Base-by-base conservation (phyloP, 2,329 filamentous ascomycete genomes). In the Colletotrichum abscissum region DNA sequence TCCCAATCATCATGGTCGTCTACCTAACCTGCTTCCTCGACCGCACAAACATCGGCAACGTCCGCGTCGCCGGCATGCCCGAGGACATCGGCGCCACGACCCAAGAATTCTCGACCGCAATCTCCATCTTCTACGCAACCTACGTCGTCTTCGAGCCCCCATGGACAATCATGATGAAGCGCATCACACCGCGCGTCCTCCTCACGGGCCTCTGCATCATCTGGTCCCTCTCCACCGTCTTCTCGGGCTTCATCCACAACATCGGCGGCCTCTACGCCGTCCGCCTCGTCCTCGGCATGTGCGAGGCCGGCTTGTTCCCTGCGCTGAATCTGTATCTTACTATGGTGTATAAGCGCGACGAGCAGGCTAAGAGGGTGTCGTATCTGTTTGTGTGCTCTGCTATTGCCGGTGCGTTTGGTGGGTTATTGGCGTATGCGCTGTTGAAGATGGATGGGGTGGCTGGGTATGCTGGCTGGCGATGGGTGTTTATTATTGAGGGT, bases 21-120 rank as follows among this genome's bases (percentile, higher is more conserved):
- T 91, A 89, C 74, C 77, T 91, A 24, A 83, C 84, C 4, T 88
- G 86, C 73, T 89, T 88, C 76, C 81, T 90, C 54, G 89, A 91
- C 78, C 84, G 89, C 67, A 82, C 83, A 24, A 89, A 88, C 75
- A 89, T 90, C 79, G 85, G 86, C 60, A 88, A 88, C 76, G 86
- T 86, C 73, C 83, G 83, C 69, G 81, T 84, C 6, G 84, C 84
- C 42, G 82, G 84, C 58, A 86, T 88, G 83, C 82, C 84, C 2
- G 79, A 82, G 52, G 86, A 84, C 71, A 86, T 88, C 59, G 77
- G 80, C 26, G 82, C 84, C 14, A 81, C 81, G 1, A 77, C 78
- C 11, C 79, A 79, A 38, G 79, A 87, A 73, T 87, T 85, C 76
- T 85, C 83, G n/a, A 86, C 79, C 4, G 87, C 76, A 28, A 73